phyloP scores from a whole-genome alignment of 2,329 filamentous ascomycete genomes.

The Dothideomycetes sp. region DNA sequence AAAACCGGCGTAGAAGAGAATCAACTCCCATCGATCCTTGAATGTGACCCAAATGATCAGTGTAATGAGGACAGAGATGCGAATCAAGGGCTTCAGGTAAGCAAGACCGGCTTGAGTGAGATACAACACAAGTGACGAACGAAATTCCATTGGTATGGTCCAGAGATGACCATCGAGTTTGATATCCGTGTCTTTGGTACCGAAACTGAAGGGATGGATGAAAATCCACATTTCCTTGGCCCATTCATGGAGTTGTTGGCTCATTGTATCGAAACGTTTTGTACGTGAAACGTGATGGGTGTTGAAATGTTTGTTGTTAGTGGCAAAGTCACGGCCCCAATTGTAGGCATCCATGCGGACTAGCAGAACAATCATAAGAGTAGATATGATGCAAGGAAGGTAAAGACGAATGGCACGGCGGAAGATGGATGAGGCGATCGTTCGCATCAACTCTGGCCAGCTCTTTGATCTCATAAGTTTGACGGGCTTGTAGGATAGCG shows the following conservation, averaged over 20 bases:
- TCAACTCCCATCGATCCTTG: conserved; percentile 45
- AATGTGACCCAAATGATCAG: conserved; percentile 40
- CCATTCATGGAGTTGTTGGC: conserved; percentile 22
- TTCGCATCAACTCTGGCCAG: conserved; percentile 24
- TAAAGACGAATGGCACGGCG: conserved; percentile 19
- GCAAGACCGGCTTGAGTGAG: conserved; percentile 38
- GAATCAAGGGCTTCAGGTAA: conserved; percentile 15
- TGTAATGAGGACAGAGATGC: conserved; percentile 34
- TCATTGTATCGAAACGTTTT: conserved; percentile 7
- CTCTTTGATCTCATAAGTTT: conserved; percentile 15
- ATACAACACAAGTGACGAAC: conserved; percentile 50
- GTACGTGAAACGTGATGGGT: conserved; percentile 13
- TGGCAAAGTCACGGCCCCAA: conserved; percentile 14
- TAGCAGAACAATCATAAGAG: conserved; percentile 16
- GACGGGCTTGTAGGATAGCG: conserved; percentile 39
- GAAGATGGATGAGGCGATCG: conserved; percentile 18
- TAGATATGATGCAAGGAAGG: conserved; percentile 18
- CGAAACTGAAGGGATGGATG: conserved; percentile 13
- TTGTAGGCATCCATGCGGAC: conserved; percentile 14
- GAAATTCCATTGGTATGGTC: conserved; percentile 51
- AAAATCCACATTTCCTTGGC: conserved; percentile 29
- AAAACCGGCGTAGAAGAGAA: conserved; percentile 48
- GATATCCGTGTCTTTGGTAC: conserved; percentile 7
- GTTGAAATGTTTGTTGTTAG: conserved; percentile 13
- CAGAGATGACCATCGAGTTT: conserved; percentile 45